Conservation (phyloP, 441 rosid genomes). For the Syzygium malaccense region DNA sequence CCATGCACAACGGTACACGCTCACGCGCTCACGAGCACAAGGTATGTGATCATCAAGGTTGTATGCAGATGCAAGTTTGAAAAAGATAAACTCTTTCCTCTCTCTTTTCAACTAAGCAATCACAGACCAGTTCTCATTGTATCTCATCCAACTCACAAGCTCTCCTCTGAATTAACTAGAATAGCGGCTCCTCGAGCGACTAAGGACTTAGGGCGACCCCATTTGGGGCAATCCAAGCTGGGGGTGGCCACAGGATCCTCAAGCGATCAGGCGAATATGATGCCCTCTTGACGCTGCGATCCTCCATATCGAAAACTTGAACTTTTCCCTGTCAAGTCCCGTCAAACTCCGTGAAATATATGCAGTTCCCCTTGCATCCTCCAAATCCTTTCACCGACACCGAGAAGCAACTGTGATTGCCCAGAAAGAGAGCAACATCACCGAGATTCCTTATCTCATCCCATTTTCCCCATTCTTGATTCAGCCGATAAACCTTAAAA, state of each 20-base stretch:
- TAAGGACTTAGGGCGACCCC: background rate
- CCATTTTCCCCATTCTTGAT: conserved; percentile 17
- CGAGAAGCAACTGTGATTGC: conserved; percentile 8
- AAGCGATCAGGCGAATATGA: background rate
- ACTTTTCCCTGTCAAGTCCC: background rate
- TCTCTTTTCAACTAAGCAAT: background rate
- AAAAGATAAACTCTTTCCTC: background rate
- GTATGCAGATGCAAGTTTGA: background rate
- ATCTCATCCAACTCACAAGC: background rate
- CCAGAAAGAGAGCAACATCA: conserved; percentile 10
- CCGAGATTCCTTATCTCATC: background rate
- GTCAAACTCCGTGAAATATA: conserved; percentile 26
- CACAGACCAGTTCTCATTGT: background rate
- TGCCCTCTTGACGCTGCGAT: background rate
- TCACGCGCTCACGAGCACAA: no score
- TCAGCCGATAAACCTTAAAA: conserved; percentile 19
- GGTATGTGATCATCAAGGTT: no score
- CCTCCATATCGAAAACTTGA: background rate
- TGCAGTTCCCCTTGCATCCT: conserved; percentile 22
- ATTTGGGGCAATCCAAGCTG: background rate
- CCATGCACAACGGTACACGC: no score
- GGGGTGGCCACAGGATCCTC: conserved; percentile 2
- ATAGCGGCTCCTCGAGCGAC: background rate
- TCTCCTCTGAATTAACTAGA: background rate
- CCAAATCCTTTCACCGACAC: conserved; percentile 13